phyloP scores from a whole-genome alignment of 2,329 filamentous ascomycete genomes.

The Penicillium sp. region DNA sequence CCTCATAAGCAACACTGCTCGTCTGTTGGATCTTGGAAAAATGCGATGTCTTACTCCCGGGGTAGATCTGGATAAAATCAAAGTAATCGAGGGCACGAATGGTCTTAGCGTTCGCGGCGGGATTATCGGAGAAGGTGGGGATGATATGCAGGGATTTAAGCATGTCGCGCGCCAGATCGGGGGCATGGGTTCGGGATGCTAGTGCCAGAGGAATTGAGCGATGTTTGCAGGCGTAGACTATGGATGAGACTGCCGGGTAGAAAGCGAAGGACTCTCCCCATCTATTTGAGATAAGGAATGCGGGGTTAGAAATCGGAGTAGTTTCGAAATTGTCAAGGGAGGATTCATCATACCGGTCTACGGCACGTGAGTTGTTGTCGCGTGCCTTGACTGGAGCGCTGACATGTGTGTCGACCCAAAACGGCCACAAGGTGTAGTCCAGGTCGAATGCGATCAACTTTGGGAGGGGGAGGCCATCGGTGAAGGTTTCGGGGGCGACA shows the following conservation, averaged over 20 bases:
- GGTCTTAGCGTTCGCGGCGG: conserved; percentile 47
- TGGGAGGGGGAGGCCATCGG: conserved; percentile 69
- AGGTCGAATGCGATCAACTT: conserved; percentile 89
- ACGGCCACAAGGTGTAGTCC: conserved; percentile 98
- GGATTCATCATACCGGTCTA: conserved; percentile 37
- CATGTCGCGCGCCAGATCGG: conserved; percentile 76
- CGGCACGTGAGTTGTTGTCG: conserved; percentile 50
- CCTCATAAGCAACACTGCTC: conserved; percentile 69
- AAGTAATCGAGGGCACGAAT: conserved; percentile 52
- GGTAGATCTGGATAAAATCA: conserved; percentile 62
- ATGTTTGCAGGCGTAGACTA: conserved; percentile 61
- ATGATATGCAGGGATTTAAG: conserved; percentile 69
- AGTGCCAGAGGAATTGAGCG: conserved; percentile 62
- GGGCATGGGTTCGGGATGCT: conserved; percentile 77
- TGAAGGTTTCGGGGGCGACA: conserved; percentile 56
- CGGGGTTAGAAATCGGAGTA: background rate
- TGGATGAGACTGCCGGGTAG: conserved; percentile 66
- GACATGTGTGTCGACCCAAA: conserved; percentile 95
- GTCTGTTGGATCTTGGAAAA: conserved; percentile 70
- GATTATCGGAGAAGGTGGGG: conserved; percentile 42
- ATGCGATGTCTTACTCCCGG: conserved; percentile 79
- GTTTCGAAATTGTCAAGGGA: background rate
- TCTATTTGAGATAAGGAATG: conserved; percentile 23
- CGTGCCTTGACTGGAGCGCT: conserved; percentile 67
- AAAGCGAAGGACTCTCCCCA: conserved; percentile 68